Evolutionary conservation across 768 basidiomycete genomes (phyloP), one percentile per base, ranked within the genome.

Genomic region (Astraeus odoratus): DNA sequence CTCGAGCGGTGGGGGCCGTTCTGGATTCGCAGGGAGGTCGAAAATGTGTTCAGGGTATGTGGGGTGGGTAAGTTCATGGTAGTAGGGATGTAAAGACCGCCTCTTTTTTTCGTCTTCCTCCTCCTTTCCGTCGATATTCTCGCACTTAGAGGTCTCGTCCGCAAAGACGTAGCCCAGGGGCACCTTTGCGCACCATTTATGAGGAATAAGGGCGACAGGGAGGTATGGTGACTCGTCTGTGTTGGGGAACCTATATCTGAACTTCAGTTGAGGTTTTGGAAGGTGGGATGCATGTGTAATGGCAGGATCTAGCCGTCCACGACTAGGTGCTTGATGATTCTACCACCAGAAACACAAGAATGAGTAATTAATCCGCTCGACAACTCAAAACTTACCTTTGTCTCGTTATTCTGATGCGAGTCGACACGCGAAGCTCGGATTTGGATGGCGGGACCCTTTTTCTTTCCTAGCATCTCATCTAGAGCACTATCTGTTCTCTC

Each of bases 401-500:
- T 20, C 49, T 64, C 65, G 36, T 47, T 44, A 8, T 34, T 51
- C 36, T 46, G 49, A n/a, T 19, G 45, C 30, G 38, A 33, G 29
- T 52, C 43, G 16, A 47, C 24, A n/a, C 52, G 46, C 20, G 37
- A 53, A 19, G 72, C 67, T 39, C 83, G 78, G 33, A 86, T 65
- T 10, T 70, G 68, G 39, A 87, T 82, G 1, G 74, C 78, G 30
- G 82, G 77, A 0, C 76, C 70, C 63, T 84, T 91, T 43, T 71
- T 79, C 49, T 75, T 70, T 4, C 91, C 91, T 30, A 80, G 70
- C 51, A 76, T 77, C 51, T 86, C 78, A 56, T 98, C 95, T 29
- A 99, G 64, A 51, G 79, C 80, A 8, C 80, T 83, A 58, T 97
- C 93, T 4, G 90, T 86, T 42, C 80, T 74, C 65, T 98, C 96